phyloP scores from a whole-genome alignment of 768 basidiomycete species.

The Naganishia onofrii region DNA sequence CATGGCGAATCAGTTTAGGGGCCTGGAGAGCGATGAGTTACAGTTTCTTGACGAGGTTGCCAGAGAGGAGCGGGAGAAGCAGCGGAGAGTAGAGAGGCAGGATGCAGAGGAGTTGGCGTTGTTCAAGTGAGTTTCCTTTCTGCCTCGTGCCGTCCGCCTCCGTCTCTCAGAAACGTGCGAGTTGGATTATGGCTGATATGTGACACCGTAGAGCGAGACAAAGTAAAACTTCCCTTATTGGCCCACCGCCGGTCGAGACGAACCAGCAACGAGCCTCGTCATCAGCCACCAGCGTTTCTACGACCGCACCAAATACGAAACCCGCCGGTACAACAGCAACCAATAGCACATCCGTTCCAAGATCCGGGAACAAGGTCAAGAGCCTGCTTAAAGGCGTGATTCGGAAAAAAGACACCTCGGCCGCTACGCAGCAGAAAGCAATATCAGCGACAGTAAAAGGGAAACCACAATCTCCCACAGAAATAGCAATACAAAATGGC shows the following conservation, averaged over 20 bases:
- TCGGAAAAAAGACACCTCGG: conserved; percentile 43
- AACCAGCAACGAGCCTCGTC: conserved; percentile 33
- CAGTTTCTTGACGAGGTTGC: conserved; percentile 48
- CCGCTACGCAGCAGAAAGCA: background rate
- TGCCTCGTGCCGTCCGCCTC: background rate
- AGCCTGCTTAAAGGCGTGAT: conserved; percentile 49
- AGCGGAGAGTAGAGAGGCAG: conserved; percentile 37
- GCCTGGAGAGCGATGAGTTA: conserved; percentile 53
- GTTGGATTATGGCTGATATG: background rate
- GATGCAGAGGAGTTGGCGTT: conserved; percentile 48
- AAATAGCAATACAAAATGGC: background rate
- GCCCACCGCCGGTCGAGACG: background rate
- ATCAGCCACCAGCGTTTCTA: conserved; percentile 24
- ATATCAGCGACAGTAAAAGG: background rate
- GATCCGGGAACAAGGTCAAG: conserved; percentile 42
- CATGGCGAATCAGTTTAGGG: conserved; percentile 54
- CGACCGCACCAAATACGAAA: conserved; percentile 13
- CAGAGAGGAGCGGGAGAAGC: conserved; percentile 43
- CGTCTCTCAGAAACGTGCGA: no score
- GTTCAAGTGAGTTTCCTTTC: conserved; percentile 44
- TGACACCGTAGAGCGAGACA: conserved; percentile 27
- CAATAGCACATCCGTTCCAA: conserved; percentile 33
- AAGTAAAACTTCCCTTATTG: background rate
- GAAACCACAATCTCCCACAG: background rate
- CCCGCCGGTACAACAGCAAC: conserved; percentile 4